Percentiles rank a stretch among this genome's conserved stretches.
phyloP scores from a whole-genome alignment of 1,284 basidiomycete species.

The Pseudozyma tsukubaensis region DNA sequence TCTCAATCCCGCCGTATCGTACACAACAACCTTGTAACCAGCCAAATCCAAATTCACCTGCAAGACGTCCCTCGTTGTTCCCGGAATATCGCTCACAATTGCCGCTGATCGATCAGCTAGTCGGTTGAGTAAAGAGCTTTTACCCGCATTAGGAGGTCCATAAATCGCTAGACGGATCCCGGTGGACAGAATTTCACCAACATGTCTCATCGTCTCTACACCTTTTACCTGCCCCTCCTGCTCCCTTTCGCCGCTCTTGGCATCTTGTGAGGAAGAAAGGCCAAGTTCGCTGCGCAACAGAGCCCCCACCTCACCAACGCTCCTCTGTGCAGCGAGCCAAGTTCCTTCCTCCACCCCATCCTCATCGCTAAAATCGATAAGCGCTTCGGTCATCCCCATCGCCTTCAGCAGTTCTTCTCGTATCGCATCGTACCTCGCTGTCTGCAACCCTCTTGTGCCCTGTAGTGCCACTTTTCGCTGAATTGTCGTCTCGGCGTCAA shows the following conservation, averaged over 20 bases:
- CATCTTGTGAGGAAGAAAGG: neutral
- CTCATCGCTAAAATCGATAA: slow-evolving; percentile 90
- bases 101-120: slow-evolving; percentile 85
- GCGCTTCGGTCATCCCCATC: slow-evolving; percentile 81
- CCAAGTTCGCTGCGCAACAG: slow-evolving; percentile 23
- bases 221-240: neutral
- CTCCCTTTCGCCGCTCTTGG: neutral
- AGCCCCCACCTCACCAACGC: slow-evolving; percentile 9
- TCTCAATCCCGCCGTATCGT: slow-evolving; percentile 87
- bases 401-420: slow-evolving; percentile 77
- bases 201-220: slow-evolving; percentile 73
- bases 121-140: slow-evolving; percentile 84
- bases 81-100: slow-evolving; percentile 85
- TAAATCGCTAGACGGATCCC: slow-evolving; percentile 86
- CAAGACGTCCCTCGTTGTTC: slow-evolving; percentile 87
- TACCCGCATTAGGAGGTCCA: slow-evolving; percentile 89
- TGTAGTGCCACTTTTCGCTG: slow-evolving; percentile 80
- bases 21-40: slow-evolving; percentile 81
- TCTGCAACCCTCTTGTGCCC: slow-evolving; percentile 73
- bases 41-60: slow-evolving; percentile 83
- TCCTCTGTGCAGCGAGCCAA: slow-evolving; percentile 69
- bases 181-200: slow-evolving; percentile 82
- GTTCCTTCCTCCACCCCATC: slow-evolving; percentile 84
- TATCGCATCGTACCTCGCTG: slow-evolving; percentile 75
- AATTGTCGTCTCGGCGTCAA: slow-evolving; percentile 84